Evolutionary conservation across 345 rosid genomes (phyloP), one percentile per base, ranked within the genome.

Genomic region (Lepidium aucheri): DNA sequence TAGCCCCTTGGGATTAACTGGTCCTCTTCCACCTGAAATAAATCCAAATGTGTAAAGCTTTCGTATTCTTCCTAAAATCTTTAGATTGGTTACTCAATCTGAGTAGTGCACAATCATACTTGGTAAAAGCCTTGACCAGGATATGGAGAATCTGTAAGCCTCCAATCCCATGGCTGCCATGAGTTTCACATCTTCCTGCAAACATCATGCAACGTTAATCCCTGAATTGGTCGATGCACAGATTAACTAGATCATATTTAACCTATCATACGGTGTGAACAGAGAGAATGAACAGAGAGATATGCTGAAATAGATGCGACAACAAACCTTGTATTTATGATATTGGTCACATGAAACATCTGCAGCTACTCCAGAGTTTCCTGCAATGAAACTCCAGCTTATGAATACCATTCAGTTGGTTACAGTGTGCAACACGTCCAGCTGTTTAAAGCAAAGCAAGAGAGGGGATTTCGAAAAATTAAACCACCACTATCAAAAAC

Each of bases 51-150:
- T 39, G 18, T 36, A 39, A 52, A 17, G 20, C 17, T 14, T 70
- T 14, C 14, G 51, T 22, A 44, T 11, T 28, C 13, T 58, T 58
- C 18, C 16, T 60, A 14, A 60, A 43, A 10, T 22, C 38, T 2
- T 16, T 43, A 22, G 49, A 14, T 9, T 42, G 43, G 53, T 17
- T 38, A 53, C 50, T 14, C 4, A 16, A 53, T 34, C 26, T 28
- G 13, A 32, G 16, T n/a, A 0, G 22, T 14, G 39, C 22, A 38
- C 12, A 63, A 15, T 13, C 78, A 5, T 82, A 86, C 96, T 62
- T 17, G 88, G 96, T 46, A 87, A 81, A 45, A 89, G 91, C 63
- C 94, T 85, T 16, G 94, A 81, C 91, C 88, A 87, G 12, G 96
- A 87, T 63, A 87, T 87, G 60, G 91, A 89, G 74, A 85, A 87